Base-by-base conservation (phyloP, 2,329 filamentous ascomycete species). In the Rutstroemia sp. region DNA sequence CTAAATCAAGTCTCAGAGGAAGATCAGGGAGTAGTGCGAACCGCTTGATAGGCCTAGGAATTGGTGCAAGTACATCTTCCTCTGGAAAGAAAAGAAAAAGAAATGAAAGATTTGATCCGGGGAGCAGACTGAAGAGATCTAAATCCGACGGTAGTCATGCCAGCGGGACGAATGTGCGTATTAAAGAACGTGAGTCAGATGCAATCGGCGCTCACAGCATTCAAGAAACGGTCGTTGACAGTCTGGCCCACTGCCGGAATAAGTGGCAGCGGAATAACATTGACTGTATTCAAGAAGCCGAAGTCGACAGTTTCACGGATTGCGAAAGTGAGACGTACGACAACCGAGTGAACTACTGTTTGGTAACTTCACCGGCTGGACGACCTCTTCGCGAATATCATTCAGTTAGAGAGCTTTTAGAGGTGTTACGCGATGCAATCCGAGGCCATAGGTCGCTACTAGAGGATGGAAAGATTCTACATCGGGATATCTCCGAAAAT, bases 381-480 rank as follows among this genome's bases (percentile, higher is more conserved):
- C 61, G 63, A n/a, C 59, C 62, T 25, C 62, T 72, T 25, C 38
- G 62, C 37, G 47, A 61, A 18, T 74, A 70, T 49, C 5, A 19
- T 2, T 63, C 65, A 2, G 56, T 66, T 8, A 39, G 14, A 39
- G 70, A 75, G 57, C 60, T 76, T 9, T 63, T 76, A 1, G 59
- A 66, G 46, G 66, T 64, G 1, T 57, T 70, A 18, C 65, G 66
- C 5, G 71, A 74, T 54, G 67, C 67, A 3, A 69, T 74, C 47
- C 69, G 61, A 27, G 71, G 65, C 12, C 67, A 75, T 54, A 63
- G 58, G 16, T 71, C 67, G 16, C 63, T 75, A 0, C 69, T 70
- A 25, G 10, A 62, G 0, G 52, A 68, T 5, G 67, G 67, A 18
- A 63, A 66, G 5, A 71, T 74, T 49, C 66, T 74, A 4, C 68